These are phyloP conservation scores for Rhynchosporium secalis DNA, from an alignment of 2,329 filamentous ascomycete genomes.

Conservation along the genomic window DNA sequence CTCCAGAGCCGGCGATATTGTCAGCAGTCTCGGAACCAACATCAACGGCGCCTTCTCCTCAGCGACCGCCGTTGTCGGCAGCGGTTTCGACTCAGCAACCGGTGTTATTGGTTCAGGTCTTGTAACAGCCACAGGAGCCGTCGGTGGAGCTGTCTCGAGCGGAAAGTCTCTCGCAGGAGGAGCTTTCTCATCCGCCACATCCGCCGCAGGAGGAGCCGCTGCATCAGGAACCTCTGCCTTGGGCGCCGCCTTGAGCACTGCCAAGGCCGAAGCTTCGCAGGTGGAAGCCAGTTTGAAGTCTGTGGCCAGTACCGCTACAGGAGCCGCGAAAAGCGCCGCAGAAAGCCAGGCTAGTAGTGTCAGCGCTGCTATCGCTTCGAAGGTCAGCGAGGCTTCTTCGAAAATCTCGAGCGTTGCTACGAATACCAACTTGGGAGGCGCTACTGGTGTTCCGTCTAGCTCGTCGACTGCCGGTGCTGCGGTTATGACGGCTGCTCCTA, in stretches of 20 bases:
- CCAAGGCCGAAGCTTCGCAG: constrained; percentile 10
- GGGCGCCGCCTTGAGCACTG: constrained; percentile 14
- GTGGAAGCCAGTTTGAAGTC: constrained; percentile 9
- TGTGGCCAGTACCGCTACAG: constrained; percentile 22
- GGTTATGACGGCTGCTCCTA: constrained; percentile 23
- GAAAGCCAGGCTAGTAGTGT: constrained; percentile 15
- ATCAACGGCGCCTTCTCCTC: constrained; percentile 8
- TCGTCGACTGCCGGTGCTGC: constrained; percentile 14
- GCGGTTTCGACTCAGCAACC: constrained; percentile 11
- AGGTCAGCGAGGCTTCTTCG: constrained; percentile 1
- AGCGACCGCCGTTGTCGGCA: constrained; percentile 6
- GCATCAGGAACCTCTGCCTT: constrained; percentile 6
- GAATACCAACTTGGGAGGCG: not conserved
- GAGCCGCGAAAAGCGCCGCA: constrained; percentile 16
- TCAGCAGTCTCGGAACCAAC: constrained; percentile 1
- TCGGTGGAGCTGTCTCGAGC: constrained; percentile 1
- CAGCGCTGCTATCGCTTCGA: constrained; percentile 11
- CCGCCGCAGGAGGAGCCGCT: constrained; percentile 12
- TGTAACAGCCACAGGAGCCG: constrained; percentile 4
- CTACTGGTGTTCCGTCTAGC: not conserved
- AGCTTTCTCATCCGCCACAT: constrained; percentile 15
- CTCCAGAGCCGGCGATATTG: constrained; percentile 1
- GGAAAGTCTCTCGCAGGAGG: constrained; percentile 1
- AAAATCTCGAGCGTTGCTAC: not conserved
- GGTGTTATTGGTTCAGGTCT: constrained; percentile 5